phyloP scores from a whole-genome alignment of 495 filamentous ascomycete species.

The Neohortaea acidophila region DNA sequence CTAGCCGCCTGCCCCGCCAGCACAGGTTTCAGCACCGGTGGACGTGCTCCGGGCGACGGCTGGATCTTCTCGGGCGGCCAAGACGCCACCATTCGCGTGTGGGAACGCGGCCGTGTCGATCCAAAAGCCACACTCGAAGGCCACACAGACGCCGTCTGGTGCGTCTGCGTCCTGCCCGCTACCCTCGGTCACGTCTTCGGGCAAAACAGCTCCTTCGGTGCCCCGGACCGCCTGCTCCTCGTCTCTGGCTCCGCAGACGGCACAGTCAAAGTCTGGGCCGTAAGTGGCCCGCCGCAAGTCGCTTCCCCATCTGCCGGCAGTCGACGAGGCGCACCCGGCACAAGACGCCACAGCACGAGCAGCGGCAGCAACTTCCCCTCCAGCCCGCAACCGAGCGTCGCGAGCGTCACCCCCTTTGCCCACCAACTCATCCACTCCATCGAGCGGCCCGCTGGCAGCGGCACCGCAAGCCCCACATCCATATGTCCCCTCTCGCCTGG shows the following conservation, averaged over 20 bases:
- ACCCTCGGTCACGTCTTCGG: conserved; percentile 66
- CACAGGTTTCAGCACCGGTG: conserved; percentile 75
- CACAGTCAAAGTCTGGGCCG: conserved; percentile 80
- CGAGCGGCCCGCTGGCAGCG: conserved; percentile 40
- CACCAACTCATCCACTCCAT: conserved; percentile 71
- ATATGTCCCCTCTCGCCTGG: conserved; percentile 71
- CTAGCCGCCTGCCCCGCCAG: conserved; percentile 73
- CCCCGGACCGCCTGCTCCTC: conserved; percentile 70
- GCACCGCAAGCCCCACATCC: conserved; percentile 54
- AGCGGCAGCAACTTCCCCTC: conserved; percentile 80
- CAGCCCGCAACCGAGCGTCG: conserved; percentile 75
- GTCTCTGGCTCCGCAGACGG: conserved; percentile 87
- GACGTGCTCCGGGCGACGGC: conserved; percentile 70
- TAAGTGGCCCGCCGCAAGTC: conserved; percentile 77
- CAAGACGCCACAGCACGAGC: conserved; percentile 76
- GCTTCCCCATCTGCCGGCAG: conserved; percentile 52
- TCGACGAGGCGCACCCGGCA: conserved; percentile 52
- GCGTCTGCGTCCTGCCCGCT: conserved; percentile 82
- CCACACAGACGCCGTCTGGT: conserved; percentile 92
- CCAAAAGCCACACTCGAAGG: conserved; percentile 90
- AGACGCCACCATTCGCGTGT: conserved; percentile 82
- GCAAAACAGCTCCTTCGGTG: conserved; percentile 50
- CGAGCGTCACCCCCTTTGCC: conserved; percentile 50
- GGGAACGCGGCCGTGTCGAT: conserved; percentile 86
- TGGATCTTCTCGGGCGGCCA: conserved; percentile 98